Conservation (phyloP, 1,139 yeast genomes). For the Kodamaea anthophila region DNA sequence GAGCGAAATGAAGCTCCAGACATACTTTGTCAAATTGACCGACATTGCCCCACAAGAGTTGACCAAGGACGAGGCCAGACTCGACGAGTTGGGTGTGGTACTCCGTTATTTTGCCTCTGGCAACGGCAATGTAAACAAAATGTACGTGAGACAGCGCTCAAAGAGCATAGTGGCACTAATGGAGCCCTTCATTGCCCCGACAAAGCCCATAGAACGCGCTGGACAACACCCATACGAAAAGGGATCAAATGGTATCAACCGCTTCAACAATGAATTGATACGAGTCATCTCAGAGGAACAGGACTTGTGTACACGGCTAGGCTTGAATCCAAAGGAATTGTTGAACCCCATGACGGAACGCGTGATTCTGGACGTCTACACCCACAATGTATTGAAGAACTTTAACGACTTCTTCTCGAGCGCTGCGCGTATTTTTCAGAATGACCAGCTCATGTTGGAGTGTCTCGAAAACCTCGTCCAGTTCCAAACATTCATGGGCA, state of each 20-base stretch:
- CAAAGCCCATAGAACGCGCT: conserved; percentile 35
- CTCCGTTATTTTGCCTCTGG: conserved; percentile 40
- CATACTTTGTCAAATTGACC: conserved; percentile 23
- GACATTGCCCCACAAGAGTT: conserved; percentile 9
- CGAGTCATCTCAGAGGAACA: conserved; percentile 45
- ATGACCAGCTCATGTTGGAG: conserved; percentile 38
- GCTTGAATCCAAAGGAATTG: conserved; percentile 12
- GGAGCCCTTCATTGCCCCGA: conserved; percentile 21
- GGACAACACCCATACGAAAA: conserved; percentile 48
- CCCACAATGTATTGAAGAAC: conserved; percentile 10
- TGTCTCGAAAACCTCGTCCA: conserved; percentile 31
- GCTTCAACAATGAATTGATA: conserved; percentile 48
- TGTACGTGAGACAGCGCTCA: conserved; percentile 43
- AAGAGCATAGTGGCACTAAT: conserved; percentile 40
- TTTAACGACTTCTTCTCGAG: conserved; percentile 11
- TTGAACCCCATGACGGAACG: conserved; percentile 20
- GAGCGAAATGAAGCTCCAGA: conserved; percentile 39
- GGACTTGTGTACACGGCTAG: conserved; percentile 23
- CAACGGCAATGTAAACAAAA: conserved; percentile 30
- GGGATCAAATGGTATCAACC: conserved; percentile 55
- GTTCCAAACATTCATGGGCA: conserved; percentile 17
- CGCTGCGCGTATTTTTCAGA: conserved; percentile 12
- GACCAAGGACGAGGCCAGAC: conserved; percentile 11
- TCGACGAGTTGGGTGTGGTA: conserved; percentile 25
- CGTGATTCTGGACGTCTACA: conserved; percentile 19